Evolutionary conservation across 2,329 filamentous ascomycete genomes (phyloP).

Genomic region (Alternaria sp.): DNA sequence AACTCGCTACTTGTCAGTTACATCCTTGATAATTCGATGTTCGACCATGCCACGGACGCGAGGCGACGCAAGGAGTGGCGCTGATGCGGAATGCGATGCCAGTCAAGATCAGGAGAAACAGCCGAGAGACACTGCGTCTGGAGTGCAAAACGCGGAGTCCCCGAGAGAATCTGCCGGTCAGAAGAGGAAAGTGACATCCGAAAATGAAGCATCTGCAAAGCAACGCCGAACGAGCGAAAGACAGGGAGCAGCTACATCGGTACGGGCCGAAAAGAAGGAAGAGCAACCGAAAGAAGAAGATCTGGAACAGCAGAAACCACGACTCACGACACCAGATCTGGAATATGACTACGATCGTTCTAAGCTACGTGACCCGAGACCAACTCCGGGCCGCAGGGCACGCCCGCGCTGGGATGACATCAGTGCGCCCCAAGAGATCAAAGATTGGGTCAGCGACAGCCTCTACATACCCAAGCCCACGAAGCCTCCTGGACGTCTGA

Average conservation of each 20-base stretch:
- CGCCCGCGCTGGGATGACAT: background rate
- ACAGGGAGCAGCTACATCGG: background rate
- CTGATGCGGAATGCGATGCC: background rate
- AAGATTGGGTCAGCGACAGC: background rate
- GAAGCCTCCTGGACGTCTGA: background rate
- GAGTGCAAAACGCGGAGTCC: background rate
- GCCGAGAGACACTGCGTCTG: background rate
- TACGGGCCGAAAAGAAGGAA: background rate
- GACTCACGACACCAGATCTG: conserved; percentile 9
- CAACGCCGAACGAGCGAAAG: background rate
- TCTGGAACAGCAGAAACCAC: background rate
- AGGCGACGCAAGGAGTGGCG: background rate
- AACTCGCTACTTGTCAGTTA: background rate
- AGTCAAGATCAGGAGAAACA: background rate
- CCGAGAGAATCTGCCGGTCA: background rate
- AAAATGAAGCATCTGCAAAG: background rate
- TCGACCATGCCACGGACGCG: background rate
- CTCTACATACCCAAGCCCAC: background rate
- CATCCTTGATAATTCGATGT: background rate
- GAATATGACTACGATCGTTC: conserved; percentile 13
- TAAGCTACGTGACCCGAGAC: conserved; percentile 5
- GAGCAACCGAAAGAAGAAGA: background rate
- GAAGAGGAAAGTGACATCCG: background rate
- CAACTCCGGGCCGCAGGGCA: background rate
- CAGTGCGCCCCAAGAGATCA: background rate